These are phyloP conservation scores for Neolentinus lepideus DNA, from an alignment of 1,284 basidiomycete genomes.

Conservation along the genomic window DNA sequence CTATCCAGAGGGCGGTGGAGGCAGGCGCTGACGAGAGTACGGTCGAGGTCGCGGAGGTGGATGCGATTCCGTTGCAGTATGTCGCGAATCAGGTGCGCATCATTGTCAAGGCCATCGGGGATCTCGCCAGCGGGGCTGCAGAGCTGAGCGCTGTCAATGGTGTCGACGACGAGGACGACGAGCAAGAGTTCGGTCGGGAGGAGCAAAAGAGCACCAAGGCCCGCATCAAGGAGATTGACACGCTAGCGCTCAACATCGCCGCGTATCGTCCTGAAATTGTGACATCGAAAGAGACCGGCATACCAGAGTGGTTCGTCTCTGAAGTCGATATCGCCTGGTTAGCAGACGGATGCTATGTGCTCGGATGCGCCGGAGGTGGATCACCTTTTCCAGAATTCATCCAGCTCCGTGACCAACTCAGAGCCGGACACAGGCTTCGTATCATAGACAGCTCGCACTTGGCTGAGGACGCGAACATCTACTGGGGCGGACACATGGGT, in stretches of 20 bases:
- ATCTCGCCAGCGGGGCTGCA: not conserved
- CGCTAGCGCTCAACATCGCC: not conserved
- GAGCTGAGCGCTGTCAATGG: not conserved
- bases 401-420: conserved; percentile 13
- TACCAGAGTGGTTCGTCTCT: not conserved
- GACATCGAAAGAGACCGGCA: not conserved
- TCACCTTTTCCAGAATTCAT: conserved; percentile 15
- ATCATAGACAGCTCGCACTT: conserved; percentile 14
- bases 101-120: conserved; percentile 1
- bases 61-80: not conserved
- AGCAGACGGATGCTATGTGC: conserved; percentile 15
- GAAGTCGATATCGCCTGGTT: conserved; percentile 10
- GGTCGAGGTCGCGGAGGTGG: not conserved
- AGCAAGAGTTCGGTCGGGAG: not conserved
- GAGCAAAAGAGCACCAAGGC: not conserved
- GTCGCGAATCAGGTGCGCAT: conserved; percentile 1
- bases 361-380: conserved; percentile 19
- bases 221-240: not conserved
- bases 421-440: conserved; percentile 14
- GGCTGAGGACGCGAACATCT: conserved; percentile 6
- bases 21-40: not conserved
- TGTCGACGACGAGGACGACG: not conserved
- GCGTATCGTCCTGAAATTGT: not conserved
- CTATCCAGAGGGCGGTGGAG: not conserved
- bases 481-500: conserved; percentile 16